Percentiles rank a stretch among this genome's conserved stretches.
Evolutionary conservation across 140 eudicot genomes (phyloP).

Genomic region (Ambrosia hybrid): DNA sequence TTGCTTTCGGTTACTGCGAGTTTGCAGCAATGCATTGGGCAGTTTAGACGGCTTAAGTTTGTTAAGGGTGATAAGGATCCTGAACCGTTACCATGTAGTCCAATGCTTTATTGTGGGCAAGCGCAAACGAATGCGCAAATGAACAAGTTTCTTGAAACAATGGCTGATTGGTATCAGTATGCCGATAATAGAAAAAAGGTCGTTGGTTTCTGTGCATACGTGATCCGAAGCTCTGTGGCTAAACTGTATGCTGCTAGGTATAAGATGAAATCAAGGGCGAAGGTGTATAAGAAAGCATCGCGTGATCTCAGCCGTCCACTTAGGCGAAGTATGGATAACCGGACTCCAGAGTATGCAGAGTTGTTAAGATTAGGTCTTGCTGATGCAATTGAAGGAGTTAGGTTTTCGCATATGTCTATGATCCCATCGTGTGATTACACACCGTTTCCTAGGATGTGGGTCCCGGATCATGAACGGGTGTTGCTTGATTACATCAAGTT

Average conservation of each 20-base stretch:
- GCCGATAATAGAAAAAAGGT: constrained; percentile 93
- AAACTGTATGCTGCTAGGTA: constrained; percentile 92
- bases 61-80: constrained; percentile 93
- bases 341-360: constrained; percentile 75
- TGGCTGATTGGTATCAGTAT: constrained; percentile 94
- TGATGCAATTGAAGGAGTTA: constrained; percentile 89
- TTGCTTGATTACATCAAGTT: constrained; percentile 71
- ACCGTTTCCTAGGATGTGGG: constrained; percentile 79
- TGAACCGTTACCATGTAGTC: constrained; percentile 89
- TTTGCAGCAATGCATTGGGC: constrained; percentile 78
- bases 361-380: constrained; percentile 78
- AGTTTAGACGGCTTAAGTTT: constrained; percentile 67
- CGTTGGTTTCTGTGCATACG: constrained; percentile 85
- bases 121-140: constrained; percentile 95
- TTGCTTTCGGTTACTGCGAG: constrained; percentile 93
- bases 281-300: constrained; percentile 76
- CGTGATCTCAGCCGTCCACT: constrained; percentile 87
- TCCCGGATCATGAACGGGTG: constrained; percentile 79
- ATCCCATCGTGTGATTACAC: constrained; percentile 91
- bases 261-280: constrained; percentile 86
- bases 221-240: constrained; percentile 79
- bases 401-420: constrained; percentile 75
- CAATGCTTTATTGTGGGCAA: constrained; percentile 96
- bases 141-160: constrained; percentile 93
- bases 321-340: constrained; percentile 53